phyloP scores from a whole-genome alignment of 2,329 filamentous ascomycete genomes.

The Sporothrix luriei region DNA sequence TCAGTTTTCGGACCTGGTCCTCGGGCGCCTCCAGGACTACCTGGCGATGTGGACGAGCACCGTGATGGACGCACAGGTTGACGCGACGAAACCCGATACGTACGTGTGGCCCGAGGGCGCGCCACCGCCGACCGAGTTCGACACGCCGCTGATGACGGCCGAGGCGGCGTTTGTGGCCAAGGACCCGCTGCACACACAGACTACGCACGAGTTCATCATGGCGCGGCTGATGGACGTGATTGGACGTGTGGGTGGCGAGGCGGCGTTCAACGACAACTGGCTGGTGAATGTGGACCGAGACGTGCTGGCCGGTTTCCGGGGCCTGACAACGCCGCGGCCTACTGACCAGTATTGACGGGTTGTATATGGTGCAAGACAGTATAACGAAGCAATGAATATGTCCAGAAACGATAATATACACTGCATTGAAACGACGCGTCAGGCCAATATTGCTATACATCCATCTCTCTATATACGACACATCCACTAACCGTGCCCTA shows the following conservation, averaged over 20 bases:
- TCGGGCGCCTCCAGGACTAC: conserved; percentile 69
- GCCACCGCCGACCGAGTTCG: conserved; percentile 51
- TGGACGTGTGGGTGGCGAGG: conserved; percentile 63
- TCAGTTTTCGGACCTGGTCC: conserved; percentile 59
- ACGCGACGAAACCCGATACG: conserved; percentile 54
- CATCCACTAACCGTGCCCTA: conserved; percentile 38
- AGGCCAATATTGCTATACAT: not conserved
- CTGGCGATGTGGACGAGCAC: conserved; percentile 75
- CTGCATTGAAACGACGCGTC: not conserved
- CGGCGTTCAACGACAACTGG: conserved; percentile 68
- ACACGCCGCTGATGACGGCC: conserved; percentile 58
- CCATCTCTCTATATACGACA: not conserved
- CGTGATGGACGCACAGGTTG: conserved; percentile 64
- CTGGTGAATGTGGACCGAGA: conserved; percentile 74
- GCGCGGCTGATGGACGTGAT: conserved; percentile 63
- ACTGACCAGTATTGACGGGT: not conserved
- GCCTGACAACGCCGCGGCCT: conserved; percentile 38
- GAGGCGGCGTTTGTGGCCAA: conserved; percentile 56
- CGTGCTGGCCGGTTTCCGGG: conserved; percentile 65
- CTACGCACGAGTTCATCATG: conserved; percentile 65
- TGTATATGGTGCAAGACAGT: not conserved
- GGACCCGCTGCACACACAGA: conserved; percentile 70
- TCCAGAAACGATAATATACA: not conserved
- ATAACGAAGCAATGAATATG: conserved; percentile 14
- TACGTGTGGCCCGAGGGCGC: conserved; percentile 51